Evolutionary conservation across 169 alveolate species (phyloP).

Genomic region (Plasmodium fragile): DNA sequence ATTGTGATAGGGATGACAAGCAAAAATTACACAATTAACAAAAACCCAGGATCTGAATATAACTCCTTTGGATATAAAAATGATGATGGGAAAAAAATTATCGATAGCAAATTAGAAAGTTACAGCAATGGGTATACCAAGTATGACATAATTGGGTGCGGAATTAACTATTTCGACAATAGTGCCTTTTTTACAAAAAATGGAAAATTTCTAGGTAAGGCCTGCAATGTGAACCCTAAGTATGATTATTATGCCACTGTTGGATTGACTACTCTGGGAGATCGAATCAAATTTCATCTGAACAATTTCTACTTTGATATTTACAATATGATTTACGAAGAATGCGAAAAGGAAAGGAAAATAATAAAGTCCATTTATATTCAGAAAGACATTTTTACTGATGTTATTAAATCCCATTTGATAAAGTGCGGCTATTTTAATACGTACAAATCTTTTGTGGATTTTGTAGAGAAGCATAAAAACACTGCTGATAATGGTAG

Average conservation of each 20-base stretch:
- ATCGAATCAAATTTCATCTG: constrained; percentile 56
- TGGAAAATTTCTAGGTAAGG: constrained; percentile 84
- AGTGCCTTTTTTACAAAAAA: constrained; percentile 86
- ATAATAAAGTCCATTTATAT: constrained; percentile 58
- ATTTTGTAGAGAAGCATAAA: constrained; percentile 42
- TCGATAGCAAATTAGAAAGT: constrained; percentile 77
- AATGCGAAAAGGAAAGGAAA: constrained; percentile 76
- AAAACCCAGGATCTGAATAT: constrained; percentile 85
- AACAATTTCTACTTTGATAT: constrained; percentile 57
- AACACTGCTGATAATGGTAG: constrained; percentile 42
- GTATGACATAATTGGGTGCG: constrained; percentile 89
- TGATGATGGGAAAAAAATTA: constrained; percentile 84
- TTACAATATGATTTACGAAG: constrained; percentile 63
- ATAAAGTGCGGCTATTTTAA: constrained; percentile 65
- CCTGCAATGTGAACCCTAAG: constrained; percentile 48
- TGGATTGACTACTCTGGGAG: constrained; percentile 74
- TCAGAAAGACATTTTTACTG: constrained; percentile 64
- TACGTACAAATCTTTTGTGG: constrained; percentile 52
- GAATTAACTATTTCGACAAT: constrained; percentile 82
- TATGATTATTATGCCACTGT: constrained; percentile 77
- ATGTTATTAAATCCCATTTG: constrained; percentile 68
- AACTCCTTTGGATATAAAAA: constrained; percentile 87
- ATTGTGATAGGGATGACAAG: constrained; percentile 87
- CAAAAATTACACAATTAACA: constrained; percentile 78
- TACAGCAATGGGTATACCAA: constrained; percentile 83